Evolutionary conservation across 1,284 basidiomycete genomes (phyloP).

Genomic region (Ceratobasidium sp.): DNA sequence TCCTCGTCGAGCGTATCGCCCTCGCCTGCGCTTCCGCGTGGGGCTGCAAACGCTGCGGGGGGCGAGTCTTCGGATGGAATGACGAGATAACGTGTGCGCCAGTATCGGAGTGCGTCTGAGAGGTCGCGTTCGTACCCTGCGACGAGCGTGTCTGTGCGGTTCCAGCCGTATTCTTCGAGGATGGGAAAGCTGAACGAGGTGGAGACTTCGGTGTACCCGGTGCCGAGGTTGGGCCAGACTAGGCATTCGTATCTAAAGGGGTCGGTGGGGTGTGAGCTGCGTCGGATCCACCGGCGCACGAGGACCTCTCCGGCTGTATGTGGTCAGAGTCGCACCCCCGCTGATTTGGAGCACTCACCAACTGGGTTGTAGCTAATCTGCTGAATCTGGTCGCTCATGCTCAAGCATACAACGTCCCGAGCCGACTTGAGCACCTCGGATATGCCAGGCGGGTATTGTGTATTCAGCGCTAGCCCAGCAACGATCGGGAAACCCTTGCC

Average conservation of each 20-base stretch:
- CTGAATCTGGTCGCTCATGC: constrained; percentile 96
- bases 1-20: constrained; percentile 82
- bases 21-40: constrained; percentile 1
- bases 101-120: constrained; percentile 84
- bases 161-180: constrained; percentile 83
- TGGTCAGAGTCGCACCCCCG: not conserved
- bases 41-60: not conserved
- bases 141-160: constrained; percentile 80
- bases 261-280: constrained; percentile 63
- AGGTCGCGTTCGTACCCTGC: constrained; percentile 85
- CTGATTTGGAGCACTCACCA: constrained; percentile 59
- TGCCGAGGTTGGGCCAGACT: constrained; percentile 90
- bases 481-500: constrained; percentile 13
- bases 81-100: constrained; percentile 94
- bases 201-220: constrained; percentile 81
- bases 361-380: constrained; percentile 79
- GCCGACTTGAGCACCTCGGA: constrained; percentile 69
- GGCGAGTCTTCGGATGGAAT: constrained; percentile 74
- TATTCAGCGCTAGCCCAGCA: constrained; percentile 24
- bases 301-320: constrained; percentile 56
- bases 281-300: constrained; percentile 85
- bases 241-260: constrained; percentile 84
- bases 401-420: constrained; percentile 83
- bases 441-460: constrained; percentile 62
- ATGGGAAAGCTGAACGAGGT: constrained; percentile 82